Evolutionary conservation across 257 asterid species (phyloP), one percentile per base, ranked within the genome.

Genomic region (Plectranthus barbatus): DNA sequence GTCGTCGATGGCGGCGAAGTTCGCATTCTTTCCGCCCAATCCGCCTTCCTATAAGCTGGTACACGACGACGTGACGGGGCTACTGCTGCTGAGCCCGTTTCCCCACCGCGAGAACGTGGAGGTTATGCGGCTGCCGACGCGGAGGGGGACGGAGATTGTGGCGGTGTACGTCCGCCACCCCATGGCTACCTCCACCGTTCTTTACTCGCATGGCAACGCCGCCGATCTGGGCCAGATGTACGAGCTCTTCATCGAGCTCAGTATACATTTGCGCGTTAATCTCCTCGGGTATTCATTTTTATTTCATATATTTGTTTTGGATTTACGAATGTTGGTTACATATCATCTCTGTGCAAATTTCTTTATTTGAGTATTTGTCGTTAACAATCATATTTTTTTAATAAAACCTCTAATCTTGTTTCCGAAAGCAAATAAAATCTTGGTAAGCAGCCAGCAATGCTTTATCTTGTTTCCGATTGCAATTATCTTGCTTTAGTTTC

Each of bases 141-240:
- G 95, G 45, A 86, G 87, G 63, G 99, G 99, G 49, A 72, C 84
- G 56, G 88, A 87, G 82, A 81, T 93, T 0, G 99, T 93, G 71
- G 96, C 96, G 0, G 56, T 83, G 66, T 90, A 90, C 75, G 81
- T 90, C 21, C 83, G 96, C 51, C 84, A 93, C 44, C 97, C 99
- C 37, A 85, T 85, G 95, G 96, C 99, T 33, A 84, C 76, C 49
- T 79, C 94, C 55, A 93, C 99, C 1, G 14, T 93, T 34, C 85
- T 93, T 6, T 93, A 87, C 74, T 92, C 98, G 6, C 98, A 91
- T 54, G 98, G 98, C 39, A 91, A 91, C 83, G 98, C 98, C 41
- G 85, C 99, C 56, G 99, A 93, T 81, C 84, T 93, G 52, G 99
- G 99, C 13, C 99, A 93, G 88, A 87, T 93, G 97, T 87, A 85